phyloP scores from a whole-genome alignment of 306 rosid species.

The Prunus campanulata region DNA sequence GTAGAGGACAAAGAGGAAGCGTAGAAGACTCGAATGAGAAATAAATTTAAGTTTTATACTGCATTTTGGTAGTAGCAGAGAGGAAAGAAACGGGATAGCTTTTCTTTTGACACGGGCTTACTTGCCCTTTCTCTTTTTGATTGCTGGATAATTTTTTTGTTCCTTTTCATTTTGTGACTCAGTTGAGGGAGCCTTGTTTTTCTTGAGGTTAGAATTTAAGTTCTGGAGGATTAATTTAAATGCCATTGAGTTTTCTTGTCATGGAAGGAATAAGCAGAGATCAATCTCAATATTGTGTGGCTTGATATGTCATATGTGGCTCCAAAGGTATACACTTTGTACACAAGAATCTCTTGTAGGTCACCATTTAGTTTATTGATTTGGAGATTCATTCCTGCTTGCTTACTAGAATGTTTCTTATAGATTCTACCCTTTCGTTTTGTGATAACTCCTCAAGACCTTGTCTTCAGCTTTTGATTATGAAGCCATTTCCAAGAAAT shows the following conservation, averaged over 20 bases:
- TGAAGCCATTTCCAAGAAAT: no score
- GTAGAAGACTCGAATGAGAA: constrained; percentile 16
- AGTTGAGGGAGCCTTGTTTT: constrained; percentile 33
- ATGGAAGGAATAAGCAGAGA: neutral
- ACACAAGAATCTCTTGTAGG: neutral
- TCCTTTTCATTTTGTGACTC: constrained; percentile 3
- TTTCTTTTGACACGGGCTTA: constrained; percentile 5
- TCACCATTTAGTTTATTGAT: neutral
- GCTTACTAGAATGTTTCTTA: neutral
- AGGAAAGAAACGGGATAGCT: constrained; percentile 1
- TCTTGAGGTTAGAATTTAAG: constrained; percentile 24
- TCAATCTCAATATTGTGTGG: neutral
- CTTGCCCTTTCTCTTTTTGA: constrained; percentile 18
- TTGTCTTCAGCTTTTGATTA: no score
- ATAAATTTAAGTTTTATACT: neutral
- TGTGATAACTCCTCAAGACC: no score
- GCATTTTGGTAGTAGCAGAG: constrained; percentile 9
- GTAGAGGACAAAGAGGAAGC: constrained; percentile 59
- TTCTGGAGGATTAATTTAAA: constrained; percentile 10
- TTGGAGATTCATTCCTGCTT: neutral
- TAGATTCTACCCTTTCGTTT: neutral
- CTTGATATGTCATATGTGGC: neutral
- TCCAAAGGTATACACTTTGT: neutral
- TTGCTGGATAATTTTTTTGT: constrained; percentile 17
- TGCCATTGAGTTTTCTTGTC: neutral